Percentiles rank a stretch among this genome's conserved stretches.
Conservation (phyloP, 768 basidiomycete genomes). For the Lactifluus echinatus region DNA sequence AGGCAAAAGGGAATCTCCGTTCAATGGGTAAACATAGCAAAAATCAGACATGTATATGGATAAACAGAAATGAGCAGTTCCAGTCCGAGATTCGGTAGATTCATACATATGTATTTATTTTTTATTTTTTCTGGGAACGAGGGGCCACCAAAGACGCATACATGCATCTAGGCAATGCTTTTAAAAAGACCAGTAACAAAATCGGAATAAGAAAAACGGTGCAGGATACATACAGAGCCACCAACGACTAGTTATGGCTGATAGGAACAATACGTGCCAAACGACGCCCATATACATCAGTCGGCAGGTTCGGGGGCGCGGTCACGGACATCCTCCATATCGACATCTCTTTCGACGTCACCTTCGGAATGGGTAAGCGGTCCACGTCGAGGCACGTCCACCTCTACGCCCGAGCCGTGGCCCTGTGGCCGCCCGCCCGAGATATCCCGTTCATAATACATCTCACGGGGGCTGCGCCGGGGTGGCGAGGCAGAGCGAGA, state of each 20-base stretch:
- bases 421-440: not conserved
- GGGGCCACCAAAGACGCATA: not conserved
- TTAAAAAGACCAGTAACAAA: not conserved
- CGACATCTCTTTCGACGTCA: slow-evolving; percentile 13
- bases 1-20: not conserved
- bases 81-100: not conserved
- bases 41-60: not conserved
- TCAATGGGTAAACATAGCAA: too few species aligned
- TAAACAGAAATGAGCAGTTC: not conserved
- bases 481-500: slow-evolving; percentile 16
- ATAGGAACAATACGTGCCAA: not conserved
- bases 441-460: slow-evolving; percentile 11
- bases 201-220: not conserved
- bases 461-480: slow-evolving; percentile 11
- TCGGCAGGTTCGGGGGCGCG: slow-evolving; percentile 17
- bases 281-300: slow-evolving; percentile 11
- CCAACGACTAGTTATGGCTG: not conserved
- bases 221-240: not conserved
- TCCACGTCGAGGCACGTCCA: slow-evolving; percentile 5
- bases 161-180: slow-evolving; percentile 8
- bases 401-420: slow-evolving; percentile 3
- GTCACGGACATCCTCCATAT: slow-evolving; percentile 15
- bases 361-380: slow-evolving; percentile 5
- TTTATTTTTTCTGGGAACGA: not conserved
- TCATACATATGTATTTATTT: not conserved